phyloP scores from a whole-genome alignment of 225 moss, liverwort and hornwort species.

The Physcomitrium patens region DNA sequence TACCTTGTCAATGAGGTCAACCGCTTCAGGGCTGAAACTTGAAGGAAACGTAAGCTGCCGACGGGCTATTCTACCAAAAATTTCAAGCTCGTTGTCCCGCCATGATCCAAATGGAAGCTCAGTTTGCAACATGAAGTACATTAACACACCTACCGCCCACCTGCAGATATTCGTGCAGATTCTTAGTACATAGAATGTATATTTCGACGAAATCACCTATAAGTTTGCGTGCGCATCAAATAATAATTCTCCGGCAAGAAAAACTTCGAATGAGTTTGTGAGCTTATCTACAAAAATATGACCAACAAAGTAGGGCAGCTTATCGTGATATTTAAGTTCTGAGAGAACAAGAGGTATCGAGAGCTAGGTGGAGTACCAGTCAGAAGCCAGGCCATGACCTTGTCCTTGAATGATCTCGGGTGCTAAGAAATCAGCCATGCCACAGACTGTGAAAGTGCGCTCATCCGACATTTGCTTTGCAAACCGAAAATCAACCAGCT shows the following conservation, averaged over 20 bases:
- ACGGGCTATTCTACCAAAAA: conserved; percentile 46
- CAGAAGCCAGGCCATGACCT: conserved; percentile 65
- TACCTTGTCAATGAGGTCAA: conserved; percentile 58
- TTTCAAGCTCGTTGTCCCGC: conserved; percentile 61
- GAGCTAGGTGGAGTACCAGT: conserved; percentile 44
- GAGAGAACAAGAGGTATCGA: not conserved
- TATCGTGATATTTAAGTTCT: not conserved
- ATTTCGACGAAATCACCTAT: not conserved
- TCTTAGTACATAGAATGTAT: not conserved
- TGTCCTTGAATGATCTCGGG: conserved; percentile 63
- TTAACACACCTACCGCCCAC: conserved; percentile 64
- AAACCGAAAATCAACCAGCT: conserved; percentile 69
- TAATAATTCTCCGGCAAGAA: not conserved
- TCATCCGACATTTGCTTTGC: conserved; percentile 57
- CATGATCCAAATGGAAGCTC: conserved; percentile 63
- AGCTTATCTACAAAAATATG: not conserved
- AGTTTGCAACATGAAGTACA: conserved; percentile 54
- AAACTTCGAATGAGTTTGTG: not conserved
- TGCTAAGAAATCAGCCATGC: conserved; percentile 75
- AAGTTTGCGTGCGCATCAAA: not conserved
- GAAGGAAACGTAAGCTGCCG: conserved; percentile 55
- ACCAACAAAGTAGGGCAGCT: not conserved
- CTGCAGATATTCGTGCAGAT: conserved; percentile 19
- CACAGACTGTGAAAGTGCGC: conserved; percentile 62
- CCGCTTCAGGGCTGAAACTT: conserved; percentile 46